A percentile compares a stretch with the other conserved stretches of the same genome.
Evolutionary conservation across 1,139 yeast species (phyloP).

Genomic region (Neolecta irregularis): DNA sequence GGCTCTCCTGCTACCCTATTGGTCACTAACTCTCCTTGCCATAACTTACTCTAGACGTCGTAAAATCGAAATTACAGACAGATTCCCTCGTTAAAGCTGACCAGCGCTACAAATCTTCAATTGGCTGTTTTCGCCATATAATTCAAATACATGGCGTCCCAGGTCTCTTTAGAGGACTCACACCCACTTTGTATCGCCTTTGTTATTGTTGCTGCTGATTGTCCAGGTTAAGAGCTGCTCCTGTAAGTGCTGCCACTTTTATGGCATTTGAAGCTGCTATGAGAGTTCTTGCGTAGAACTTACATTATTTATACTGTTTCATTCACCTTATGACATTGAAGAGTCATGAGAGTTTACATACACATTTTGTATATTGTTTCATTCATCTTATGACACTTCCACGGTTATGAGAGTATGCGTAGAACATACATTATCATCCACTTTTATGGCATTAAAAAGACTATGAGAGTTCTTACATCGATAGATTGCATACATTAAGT

Average conservation of each 20-base stretch:
- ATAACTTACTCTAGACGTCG: constrained; percentile 34
- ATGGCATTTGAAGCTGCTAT: constrained; percentile 79
- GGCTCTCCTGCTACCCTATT: constrained; percentile 57
- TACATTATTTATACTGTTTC: too few species aligned
- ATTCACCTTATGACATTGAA: too few species aligned
- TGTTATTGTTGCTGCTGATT: constrained; percentile 60
- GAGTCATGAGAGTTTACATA: too few species aligned
- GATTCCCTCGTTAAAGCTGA: constrained; percentile 39
- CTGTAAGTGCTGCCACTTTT: constrained; percentile 93
- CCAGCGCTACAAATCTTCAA: constrained; percentile 34
- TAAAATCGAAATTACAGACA: constrained; percentile 55
- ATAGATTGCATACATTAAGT: too few species aligned
- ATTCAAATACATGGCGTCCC: constrained; percentile 7
- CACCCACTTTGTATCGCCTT: constrained; percentile 28
- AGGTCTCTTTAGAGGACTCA: not conserved
- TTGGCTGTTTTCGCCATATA: constrained; percentile 35
- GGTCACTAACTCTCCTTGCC: constrained; percentile 2
- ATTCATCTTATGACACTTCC: too few species aligned
- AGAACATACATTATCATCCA: too few species aligned
- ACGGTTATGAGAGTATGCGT: too few species aligned
- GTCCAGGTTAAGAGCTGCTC: constrained; percentile 80
- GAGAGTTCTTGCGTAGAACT: too few species aligned
- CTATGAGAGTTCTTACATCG: too few species aligned
- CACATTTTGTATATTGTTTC: too few species aligned
- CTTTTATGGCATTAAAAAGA: too few species aligned